These are phyloP conservation scores for Fusarium vanettenii DNA, from an alignment of 2,329 filamentous ascomycete genomes.

Conservation along the genomic window DNA sequence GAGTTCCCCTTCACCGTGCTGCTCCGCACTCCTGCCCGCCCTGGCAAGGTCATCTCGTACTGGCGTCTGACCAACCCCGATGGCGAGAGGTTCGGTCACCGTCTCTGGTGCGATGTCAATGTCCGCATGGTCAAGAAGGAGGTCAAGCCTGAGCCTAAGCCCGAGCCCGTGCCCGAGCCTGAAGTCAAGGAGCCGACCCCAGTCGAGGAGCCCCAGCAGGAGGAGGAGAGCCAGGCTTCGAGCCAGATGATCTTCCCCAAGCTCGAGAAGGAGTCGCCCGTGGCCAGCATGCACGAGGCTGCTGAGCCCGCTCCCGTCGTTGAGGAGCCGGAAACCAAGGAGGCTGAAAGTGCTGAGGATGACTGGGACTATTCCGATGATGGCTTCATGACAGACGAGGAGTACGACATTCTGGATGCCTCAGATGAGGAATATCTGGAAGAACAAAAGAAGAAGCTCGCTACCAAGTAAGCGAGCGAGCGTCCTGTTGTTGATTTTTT, in stretches of 20 bases:
- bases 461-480: conserved; percentile 49
- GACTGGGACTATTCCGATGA: conserved; percentile 74
- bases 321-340: conserved; percentile 58
- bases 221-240: conserved; percentile 46
- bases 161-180: conserved; percentile 44
- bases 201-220: conserved; percentile 45
- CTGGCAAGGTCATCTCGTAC: conserved; percentile 90
- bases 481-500: conserved; percentile 21
- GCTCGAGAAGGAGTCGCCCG: conserved; percentile 92
- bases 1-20: conserved; percentile 84
- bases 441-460: conserved; percentile 60
- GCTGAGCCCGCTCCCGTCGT: conserved; percentile 66
- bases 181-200: conserved; percentile 32
- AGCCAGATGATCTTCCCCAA: conserved; percentile 94
- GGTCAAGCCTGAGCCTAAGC: conserved; percentile 25
- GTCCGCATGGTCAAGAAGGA: conserved; percentile 64
- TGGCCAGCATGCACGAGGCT: conserved; percentile 79
- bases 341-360: conserved; percentile 65
- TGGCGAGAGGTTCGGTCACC: conserved; percentile 88
- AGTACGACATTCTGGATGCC: conserved; percentile 96
- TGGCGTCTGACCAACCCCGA: conserved; percentile 90
- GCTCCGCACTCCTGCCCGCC: conserved; percentile 81
- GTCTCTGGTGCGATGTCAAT: conserved; percentile 92
- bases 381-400: conserved; percentile 94
- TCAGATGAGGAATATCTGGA: conserved; percentile 86